A percentile compares a stretch with the other conserved stretches of the same genome.
Conservation (phyloP, 139 green algal genomes). For the Yamagishiella unicocca region DNA sequence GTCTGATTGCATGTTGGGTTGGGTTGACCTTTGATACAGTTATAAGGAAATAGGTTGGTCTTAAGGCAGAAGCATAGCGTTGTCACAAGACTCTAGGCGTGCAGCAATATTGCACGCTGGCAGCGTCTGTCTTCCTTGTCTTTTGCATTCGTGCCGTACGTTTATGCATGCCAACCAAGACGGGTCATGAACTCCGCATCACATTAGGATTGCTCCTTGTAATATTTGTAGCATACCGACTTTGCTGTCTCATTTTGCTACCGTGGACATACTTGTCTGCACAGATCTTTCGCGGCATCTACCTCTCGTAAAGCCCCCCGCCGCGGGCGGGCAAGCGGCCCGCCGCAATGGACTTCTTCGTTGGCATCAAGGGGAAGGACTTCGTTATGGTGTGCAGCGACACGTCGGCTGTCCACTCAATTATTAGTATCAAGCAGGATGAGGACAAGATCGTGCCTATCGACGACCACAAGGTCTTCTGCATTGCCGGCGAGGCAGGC, state of each 20-base stretch:
- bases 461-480: constrained; percentile 93
- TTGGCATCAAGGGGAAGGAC: constrained; percentile 83
- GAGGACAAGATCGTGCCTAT: constrained; percentile 94
- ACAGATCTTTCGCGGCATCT: constrained; percentile 12
- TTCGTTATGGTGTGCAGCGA: constrained; percentile 98
- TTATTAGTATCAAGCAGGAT: constrained; percentile 98
- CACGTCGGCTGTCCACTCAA: constrained; percentile 87
- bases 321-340: constrained; percentile 16
- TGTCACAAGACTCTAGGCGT: too few species aligned
- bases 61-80: too few species aligned
- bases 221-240: too few species aligned
- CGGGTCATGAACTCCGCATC: too few species aligned
- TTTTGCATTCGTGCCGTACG: not conserved
- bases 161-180: too few species aligned
- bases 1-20: too few species aligned
- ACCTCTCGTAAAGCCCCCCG: constrained; percentile 22
- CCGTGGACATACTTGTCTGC: not conserved
- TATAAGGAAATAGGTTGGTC: too few species aligned
- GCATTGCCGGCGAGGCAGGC: constrained; percentile 88
- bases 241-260: too few species aligned
- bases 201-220: too few species aligned
- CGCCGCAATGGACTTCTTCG: constrained; percentile 71
- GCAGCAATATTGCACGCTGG: not conserved
- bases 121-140: constrained; percentile 4
- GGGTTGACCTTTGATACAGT: too few species aligned